Evolutionary conservation across 169 alveolate species (phyloP).

Genomic region (Perkinsus chesapeaki): DNA sequence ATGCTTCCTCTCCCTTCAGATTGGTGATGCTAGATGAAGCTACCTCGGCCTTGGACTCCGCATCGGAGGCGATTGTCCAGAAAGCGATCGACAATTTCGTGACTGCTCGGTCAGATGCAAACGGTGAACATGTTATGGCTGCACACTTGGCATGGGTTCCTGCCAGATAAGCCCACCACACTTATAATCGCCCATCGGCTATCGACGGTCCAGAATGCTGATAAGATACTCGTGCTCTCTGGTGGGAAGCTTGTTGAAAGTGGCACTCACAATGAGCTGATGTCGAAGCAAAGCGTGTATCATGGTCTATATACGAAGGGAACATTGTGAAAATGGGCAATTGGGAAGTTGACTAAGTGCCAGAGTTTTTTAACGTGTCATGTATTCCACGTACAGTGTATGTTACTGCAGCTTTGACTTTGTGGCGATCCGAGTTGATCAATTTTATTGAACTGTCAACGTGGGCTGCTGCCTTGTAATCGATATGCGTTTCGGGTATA

Average conservation of each 20-base stretch:
- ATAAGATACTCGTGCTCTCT: conserved; percentile 59
- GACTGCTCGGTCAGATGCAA: not conserved
- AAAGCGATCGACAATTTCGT: conserved; percentile 32
- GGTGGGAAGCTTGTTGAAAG: conserved; percentile 38
- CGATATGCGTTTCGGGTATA: no score
- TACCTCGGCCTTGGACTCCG: conserved; percentile 60
- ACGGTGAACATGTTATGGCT: not conserved
- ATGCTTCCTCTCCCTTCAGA: no score
- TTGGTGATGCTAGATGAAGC: conserved; percentile 69
- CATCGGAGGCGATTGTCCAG: conserved; percentile 44
- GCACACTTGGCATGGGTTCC: no score
- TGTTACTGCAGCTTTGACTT: no score
- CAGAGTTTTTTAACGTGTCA: no score
- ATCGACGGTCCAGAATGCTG: conserved; percentile 70
- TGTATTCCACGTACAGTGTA: no score
- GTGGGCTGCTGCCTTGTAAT: no score
- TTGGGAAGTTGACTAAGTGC: no score
- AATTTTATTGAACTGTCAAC: no score
- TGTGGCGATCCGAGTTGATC: no score
- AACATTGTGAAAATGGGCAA: not conserved
- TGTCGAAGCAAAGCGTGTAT: conserved; percentile 13
- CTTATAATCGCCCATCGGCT: conserved; percentile 84
- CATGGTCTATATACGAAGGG: not conserved
- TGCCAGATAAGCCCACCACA: conserved; percentile 43
- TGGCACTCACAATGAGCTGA: conserved; percentile 58